phyloP scores from a whole-genome alignment of 2,329 filamentous ascomycete species.

The Cercospora beticola region DNA sequence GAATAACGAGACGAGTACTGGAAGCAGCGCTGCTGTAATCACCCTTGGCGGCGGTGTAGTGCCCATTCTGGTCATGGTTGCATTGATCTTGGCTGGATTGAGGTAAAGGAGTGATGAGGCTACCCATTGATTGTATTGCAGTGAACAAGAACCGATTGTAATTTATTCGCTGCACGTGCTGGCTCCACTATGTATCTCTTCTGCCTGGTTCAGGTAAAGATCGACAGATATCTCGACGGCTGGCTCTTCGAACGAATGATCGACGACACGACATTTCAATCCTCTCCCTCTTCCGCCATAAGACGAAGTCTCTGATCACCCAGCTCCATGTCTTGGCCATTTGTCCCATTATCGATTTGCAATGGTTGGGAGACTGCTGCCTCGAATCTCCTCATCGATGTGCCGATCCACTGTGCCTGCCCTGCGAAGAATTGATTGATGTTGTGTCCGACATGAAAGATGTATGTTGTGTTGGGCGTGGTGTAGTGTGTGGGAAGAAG shows the following conservation, averaged over 20 bases:
- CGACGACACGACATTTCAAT: neutral
- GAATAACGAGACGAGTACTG: no score
- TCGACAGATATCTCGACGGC: neutral
- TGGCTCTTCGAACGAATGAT: no score
- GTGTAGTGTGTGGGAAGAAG: neutral
- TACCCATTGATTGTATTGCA: no score
- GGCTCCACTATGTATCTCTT: no score
- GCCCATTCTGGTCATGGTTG: no score
- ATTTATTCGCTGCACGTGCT: no score
- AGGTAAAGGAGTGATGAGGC: no score
- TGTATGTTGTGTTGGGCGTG: neutral
- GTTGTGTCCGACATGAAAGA: neutral
- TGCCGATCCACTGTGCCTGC: neutral
- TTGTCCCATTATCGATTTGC: neutral
- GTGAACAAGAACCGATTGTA: no score
- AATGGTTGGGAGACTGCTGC: neutral
- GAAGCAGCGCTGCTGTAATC: no score
- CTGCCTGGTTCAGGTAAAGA: no score
- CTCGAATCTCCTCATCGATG: neutral
- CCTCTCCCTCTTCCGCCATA: neutral
- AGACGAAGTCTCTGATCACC: neutral
- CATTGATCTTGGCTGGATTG: no score
- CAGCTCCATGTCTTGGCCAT: neutral
- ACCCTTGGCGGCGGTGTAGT: no score
- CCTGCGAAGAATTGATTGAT: neutral